phyloP scores from a whole-genome alignment of 179 eudicot species.

The Spinacia oleracea region DNA sequence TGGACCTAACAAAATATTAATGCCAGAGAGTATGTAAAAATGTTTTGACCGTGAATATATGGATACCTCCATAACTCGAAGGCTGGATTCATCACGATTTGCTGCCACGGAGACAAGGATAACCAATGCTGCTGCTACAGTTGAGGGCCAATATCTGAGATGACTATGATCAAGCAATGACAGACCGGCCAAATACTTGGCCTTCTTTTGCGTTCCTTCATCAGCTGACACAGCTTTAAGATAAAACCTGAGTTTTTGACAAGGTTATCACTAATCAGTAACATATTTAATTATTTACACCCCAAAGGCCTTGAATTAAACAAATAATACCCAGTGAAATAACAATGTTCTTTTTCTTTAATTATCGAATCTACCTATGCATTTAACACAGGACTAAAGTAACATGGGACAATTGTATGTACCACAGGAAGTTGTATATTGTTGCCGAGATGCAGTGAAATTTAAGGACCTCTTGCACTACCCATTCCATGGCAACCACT shows the following conservation, averaged over 20 bases:
- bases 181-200: slow-evolving; percentile 60
- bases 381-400: not conserved
- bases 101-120: slow-evolving; percentile 64
- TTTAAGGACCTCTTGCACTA: slow-evolving; percentile 82
- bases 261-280: not conserved
- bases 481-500: slow-evolving; percentile 99
- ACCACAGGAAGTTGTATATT: slow-evolving; percentile 87
- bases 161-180: slow-evolving; percentile 72
- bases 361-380: not conserved
- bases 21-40: not conserved
- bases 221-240: slow-evolving; percentile 78
- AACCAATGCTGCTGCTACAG: slow-evolving; percentile 87
- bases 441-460: slow-evolving; percentile 83
- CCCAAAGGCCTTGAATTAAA: not conserved
- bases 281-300: no score
- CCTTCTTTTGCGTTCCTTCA: slow-evolving; percentile 55
- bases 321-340: not conserved
- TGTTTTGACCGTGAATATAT: not conserved
- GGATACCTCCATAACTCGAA: slow-evolving; percentile 27
- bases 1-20: no score
- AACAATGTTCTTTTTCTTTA: not conserved
- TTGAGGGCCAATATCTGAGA: slow-evolving; percentile 88
- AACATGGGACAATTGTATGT: slow-evolving; percentile 5
- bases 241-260: slow-evolving; percentile 64
- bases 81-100: slow-evolving; percentile 54